Percentiles rank a stretch among this genome's conserved stretches.
Conservation (phyloP, 345 rosid species). For the Zanthoxylum bungeanum region DNA sequence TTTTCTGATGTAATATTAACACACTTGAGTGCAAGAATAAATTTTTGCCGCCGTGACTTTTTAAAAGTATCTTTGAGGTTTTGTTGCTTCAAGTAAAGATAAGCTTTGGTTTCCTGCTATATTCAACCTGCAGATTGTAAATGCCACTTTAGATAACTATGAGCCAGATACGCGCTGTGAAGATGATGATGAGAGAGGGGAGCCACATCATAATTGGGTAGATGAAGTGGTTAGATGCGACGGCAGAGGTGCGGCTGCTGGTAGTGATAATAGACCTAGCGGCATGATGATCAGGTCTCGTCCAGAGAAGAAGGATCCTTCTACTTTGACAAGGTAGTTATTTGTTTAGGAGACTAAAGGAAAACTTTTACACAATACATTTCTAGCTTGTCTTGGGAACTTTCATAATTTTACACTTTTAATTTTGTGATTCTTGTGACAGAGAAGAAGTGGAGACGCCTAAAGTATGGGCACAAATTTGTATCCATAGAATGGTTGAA, state of each 20-base stretch:
- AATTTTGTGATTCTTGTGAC: constrained; percentile 15
- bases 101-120: neutral
- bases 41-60: neutral
- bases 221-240: constrained; percentile 94
- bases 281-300: constrained; percentile 52
- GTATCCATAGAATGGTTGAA: constrained; percentile 90
- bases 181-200: constrained; percentile 54
- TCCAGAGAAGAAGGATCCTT: constrained; percentile 72
- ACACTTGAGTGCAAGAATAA: neutral
- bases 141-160: constrained; percentile 76
- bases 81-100: neutral
- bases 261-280: constrained; percentile 49
- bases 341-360: neutral
- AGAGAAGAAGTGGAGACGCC: constrained; percentile 93
- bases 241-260: constrained; percentile 52
- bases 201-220: constrained; percentile 80
- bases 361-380: neutral
- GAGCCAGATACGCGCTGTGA: constrained; percentile 45
- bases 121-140: constrained; percentile 58
- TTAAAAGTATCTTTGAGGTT: neutral
- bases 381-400: neutral
- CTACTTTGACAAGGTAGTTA: constrained; percentile 67
- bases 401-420: neutral
- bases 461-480: constrained; percentile 88
- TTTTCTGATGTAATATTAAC: neutral